Evolutionary conservation across 768 basidiomycete species (phyloP), one percentile per base, ranked within the genome.

Genomic region (Kwoniella pini): DNA sequence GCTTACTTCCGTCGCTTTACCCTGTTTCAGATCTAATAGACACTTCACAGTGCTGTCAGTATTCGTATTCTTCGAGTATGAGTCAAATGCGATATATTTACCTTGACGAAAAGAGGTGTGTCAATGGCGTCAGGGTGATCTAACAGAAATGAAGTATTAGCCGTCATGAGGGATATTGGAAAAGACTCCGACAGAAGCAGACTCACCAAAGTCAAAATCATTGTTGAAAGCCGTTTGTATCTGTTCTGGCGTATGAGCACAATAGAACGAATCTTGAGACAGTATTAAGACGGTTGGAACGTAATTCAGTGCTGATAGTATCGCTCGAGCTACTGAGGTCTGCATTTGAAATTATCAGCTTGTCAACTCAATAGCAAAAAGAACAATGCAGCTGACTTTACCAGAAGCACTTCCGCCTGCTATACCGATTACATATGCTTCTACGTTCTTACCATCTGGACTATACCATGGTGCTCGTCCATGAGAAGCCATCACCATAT

Each of bases 121-220:
- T 99, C 95, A 50, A 98, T 88, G 3, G 93, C 87, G 77, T 90
- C 86, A 11, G 95, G 95, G 68, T 93, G 90, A 72, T 99, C 95
- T 72, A 43, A 30, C 21, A 49, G 30, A 31, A 15, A n/a, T 33
- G 12, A 38, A 55, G 19, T 11, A 52, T 15, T 27, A 7, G n/a
- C n/a, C n/a, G n/a, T n/a, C n/a, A n/a, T n/a, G n/a, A n/a, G n/a
- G n/a, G n/a, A n/a, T n/a, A n/a, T n/a, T n/a, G n/a, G n/a, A n/a
- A n/a, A n/a, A n/a, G n/a, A n/a, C n/a, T n/a, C n/a, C n/a, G n/a
- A n/a, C n/a, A 30, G 48, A 24, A 33, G 19, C 7, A 15, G 7
- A 36, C 63, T 45, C 39, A 68, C 66, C 64, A 2, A 74, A 58
- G 64, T 79, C 79, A 28, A 80, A 66, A 46, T 80, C 77, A 69